Conservation (phyloP, 306 rosid species). For the Quercus gilva region DNA sequence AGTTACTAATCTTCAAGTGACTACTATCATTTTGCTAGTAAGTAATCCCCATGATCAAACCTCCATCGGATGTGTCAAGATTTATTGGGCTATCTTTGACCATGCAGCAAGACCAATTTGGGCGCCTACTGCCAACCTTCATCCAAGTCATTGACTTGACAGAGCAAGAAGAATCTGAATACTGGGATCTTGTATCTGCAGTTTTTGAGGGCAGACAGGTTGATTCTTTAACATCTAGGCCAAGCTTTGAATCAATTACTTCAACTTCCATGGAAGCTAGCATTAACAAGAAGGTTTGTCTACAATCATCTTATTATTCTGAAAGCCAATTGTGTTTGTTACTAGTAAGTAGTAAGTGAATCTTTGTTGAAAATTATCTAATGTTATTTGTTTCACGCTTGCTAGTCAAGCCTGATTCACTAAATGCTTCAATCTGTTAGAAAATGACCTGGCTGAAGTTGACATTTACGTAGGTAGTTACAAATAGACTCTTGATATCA, state of each 20-base stretch:
- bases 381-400: slow-evolving; percentile 4
- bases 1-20: neutral
- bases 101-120: slow-evolving; percentile 91
- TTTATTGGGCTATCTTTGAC: neutral
- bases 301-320: slow-evolving; percentile 14
- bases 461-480: neutral
- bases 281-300: slow-evolving; percentile 76
- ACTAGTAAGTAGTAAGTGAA: slow-evolving; percentile 9
- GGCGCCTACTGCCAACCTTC: slow-evolving; percentile 84
- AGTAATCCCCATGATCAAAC: neutral
- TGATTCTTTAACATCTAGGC: slow-evolving; percentile 38
- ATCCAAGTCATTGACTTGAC: slow-evolving; percentile 88
- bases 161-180: slow-evolving; percentile 82
- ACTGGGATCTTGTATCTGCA: slow-evolving; percentile 77
- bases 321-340: slow-evolving; percentile 8
- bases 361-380: neutral
- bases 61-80: neutral
- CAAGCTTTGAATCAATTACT: slow-evolving; percentile 45
- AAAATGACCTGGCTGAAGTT: neutral
- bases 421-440: neutral
- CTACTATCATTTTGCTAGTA: neutral
- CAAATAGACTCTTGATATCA: neutral
- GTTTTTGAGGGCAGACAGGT: slow-evolving; percentile 83
- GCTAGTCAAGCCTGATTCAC: slow-evolving; percentile 1
- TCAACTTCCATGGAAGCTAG: slow-evolving; percentile 62